phyloP scores from a whole-genome alignment of 1,139 yeast species.

The Hyphopichia wangnamkhiaoensis region DNA sequence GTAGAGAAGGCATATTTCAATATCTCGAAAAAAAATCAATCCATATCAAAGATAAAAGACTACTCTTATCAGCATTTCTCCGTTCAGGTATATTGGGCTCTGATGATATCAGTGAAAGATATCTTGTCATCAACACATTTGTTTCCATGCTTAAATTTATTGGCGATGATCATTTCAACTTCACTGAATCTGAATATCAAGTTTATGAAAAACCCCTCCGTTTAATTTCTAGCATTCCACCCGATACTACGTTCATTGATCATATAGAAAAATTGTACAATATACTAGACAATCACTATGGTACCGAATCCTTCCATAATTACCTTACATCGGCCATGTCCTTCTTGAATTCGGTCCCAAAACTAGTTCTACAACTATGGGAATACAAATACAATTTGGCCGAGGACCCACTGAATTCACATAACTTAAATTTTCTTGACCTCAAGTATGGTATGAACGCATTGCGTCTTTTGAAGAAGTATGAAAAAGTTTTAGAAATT shows the following conservation, averaged over 20 bases:
- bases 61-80: conserved; percentile 19
- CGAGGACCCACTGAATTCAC: conserved; percentile 8
- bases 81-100: conserved; percentile 20
- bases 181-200: conserved; percentile 15
- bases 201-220: conserved; percentile 20
- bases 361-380: conserved; percentile 25
- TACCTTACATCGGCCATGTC: conserved; percentile 27
- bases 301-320: conserved; percentile 13
- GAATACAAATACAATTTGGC: conserved; percentile 19
- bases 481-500: conserved; percentile 24
- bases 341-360: conserved; percentile 20
- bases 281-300: background rate
- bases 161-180: conserved; percentile 23
- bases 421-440: conserved; percentile 25
- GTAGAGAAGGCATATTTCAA: conserved; percentile 13
- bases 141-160: conserved; percentile 15
- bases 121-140: conserved; percentile 16
- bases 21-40: conserved; percentile 15
- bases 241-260: background rate
- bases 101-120: conserved; percentile 12
- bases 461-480: conserved; percentile 21
- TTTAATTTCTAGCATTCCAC: conserved; percentile 16
- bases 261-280: conserved; percentile 8
- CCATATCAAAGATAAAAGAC: conserved; percentile 15
- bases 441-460: conserved; percentile 34